Base-by-base conservation (phyloP, 2,329 filamentous ascomycete species). In the Emmonsia crescens region DNA sequence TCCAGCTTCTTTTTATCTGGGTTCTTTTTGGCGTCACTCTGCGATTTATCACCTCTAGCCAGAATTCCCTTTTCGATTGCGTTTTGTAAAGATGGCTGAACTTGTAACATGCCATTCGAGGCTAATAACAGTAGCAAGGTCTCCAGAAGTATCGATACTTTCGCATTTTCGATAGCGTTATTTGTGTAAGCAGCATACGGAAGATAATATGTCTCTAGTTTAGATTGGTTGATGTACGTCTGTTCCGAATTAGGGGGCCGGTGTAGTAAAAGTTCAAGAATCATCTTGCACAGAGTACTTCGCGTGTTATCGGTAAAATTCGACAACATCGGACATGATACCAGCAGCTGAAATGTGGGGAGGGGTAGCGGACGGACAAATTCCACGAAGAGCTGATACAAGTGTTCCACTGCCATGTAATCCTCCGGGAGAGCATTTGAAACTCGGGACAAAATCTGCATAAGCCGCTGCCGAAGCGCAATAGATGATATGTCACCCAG, bases 121-220 rank as follows among this genome's bases (percentile, higher is more conserved):
- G 71, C 75, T 33, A 85, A 72, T 6, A 85, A 74, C 54, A 85
- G 79, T 36, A 89, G 68, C 57, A 90, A 73, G 1, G 79, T 79
- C 74, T 93, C 89, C 0, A 91, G 75, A 36, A 89, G 72, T 10
- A 92, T 74, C 1, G 86, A 86, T 44, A 92, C 79, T 71, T 88
- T 89, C 33, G 86, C 85, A 67, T 94, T 92, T 64, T 91, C 88
- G 24, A 83, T 80, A 0, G 82, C 73, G 6, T 78, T 80, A 16
- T 81, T 77, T 0, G 81, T 84, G 62, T 83, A 85, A 1, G 89
- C 87, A 0, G 86, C 78, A 65, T 82, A 85, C 0, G 83, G 83
- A 1, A 91, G 79, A 71, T 85, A 92, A 68, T 85, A 86, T 51
- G 78, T 65, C 63, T 83, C 79, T 24, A 87, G 75, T 19, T 80